A percentile compares a stretch with the other conserved stretches of the same genome.
phyloP scores from a whole-genome alignment of 1,284 basidiomycete species.

The Tilletia setariae region DNA sequence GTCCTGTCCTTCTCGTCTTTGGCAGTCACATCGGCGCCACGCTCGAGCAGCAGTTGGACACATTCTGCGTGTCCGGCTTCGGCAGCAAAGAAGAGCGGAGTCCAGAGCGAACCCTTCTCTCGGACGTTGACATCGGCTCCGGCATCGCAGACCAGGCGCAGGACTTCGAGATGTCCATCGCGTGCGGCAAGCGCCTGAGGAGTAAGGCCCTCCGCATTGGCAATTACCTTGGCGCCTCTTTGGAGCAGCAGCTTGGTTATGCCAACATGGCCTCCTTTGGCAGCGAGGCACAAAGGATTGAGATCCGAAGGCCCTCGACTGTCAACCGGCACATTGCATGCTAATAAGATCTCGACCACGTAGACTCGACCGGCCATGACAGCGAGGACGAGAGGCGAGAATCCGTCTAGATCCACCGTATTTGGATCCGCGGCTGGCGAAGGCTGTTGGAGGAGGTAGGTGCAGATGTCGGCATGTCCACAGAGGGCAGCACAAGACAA shows the following conservation, averaged over 20 bases:
- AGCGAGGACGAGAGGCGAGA: slow-evolving; percentile 87
- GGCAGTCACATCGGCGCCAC: slow-evolving; percentile 71
- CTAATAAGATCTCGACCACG: slow-evolving; percentile 60
- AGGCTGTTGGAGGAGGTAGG: slow-evolving; percentile 70
- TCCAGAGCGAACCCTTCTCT: slow-evolving; percentile 96
- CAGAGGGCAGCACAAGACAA: slow-evolving; percentile 96
- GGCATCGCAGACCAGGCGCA: slow-evolving; percentile 68
- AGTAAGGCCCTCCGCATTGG: slow-evolving; percentile 91
- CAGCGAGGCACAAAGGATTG: slow-evolving; percentile 84
- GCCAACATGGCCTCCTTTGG: slow-evolving; percentile 80
- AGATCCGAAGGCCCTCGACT: slow-evolving; percentile 61
- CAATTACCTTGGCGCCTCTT: slow-evolving; percentile 71
- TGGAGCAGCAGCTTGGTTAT: slow-evolving; percentile 75
- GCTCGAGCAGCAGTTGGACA: slow-evolving; percentile 72
- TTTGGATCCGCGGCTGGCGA: slow-evolving; percentile 67
- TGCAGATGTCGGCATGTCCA: slow-evolving; percentile 75
- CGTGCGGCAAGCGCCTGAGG: slow-evolving; percentile 98
- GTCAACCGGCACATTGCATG: slow-evolving; percentile 41
- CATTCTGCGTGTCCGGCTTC: slow-evolving; percentile 78
- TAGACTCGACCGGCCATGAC: slow-evolving; percentile 79
- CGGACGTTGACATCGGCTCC: slow-evolving; percentile 62
- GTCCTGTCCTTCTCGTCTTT: slow-evolving; percentile 81
- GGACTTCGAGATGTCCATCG: slow-evolving; percentile 82
- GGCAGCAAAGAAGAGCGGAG: slow-evolving; percentile 91
- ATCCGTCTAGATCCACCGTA: slow-evolving; percentile 67